phyloP scores from a whole-genome alignment of 1,284 basidiomycete species.

The Afroboletus lepidellus region DNA sequence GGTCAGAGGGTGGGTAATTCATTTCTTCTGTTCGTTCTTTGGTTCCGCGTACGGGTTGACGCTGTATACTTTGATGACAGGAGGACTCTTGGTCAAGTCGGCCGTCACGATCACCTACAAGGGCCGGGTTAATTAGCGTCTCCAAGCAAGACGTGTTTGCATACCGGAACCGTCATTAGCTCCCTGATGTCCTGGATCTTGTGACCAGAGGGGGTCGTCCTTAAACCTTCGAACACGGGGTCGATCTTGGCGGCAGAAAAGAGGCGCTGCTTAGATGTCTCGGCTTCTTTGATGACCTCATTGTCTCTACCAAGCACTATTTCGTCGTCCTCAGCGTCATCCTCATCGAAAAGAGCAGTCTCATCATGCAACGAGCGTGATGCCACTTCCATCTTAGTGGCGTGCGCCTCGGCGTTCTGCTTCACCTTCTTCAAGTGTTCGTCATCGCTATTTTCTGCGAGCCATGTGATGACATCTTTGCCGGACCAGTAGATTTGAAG shows the following conservation, averaged over 20 bases:
- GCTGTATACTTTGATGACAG: constrained; percentile 90
- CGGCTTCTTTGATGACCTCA: constrained; percentile 41
- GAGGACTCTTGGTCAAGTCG: constrained; percentile 91
- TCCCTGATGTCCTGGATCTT: constrained; percentile 92
- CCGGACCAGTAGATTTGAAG: constrained; percentile 92
- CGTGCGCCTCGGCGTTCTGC: constrained; percentile 81
- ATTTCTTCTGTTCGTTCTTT: constrained; percentile 37
- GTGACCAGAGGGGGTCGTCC: constrained; percentile 71
- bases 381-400: constrained; percentile 82
- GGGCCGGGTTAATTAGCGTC: constrained; percentile 11
- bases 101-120: constrained; percentile 86
- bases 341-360: constrained; percentile 85
- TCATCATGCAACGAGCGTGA: constrained; percentile 82
- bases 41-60: constrained; percentile 77
- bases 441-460: constrained; percentile 93
- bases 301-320: constrained; percentile 72
- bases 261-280: constrained; percentile 73
- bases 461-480: constrained; percentile 89
- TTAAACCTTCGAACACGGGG: constrained; percentile 80
- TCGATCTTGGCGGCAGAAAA: constrained; percentile 71
- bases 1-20: constrained; percentile 14
- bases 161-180: constrained; percentile 85
- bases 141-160: constrained; percentile 29
- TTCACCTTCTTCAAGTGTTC: constrained; percentile 92
- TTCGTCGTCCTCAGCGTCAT: constrained; percentile 74